A percentile compares a stretch with the other conserved stretches of the same genome.
Evolutionary conservation across 768 basidiomycete species (phyloP).

Genomic region (Kwoniella mangroviensis): DNA sequence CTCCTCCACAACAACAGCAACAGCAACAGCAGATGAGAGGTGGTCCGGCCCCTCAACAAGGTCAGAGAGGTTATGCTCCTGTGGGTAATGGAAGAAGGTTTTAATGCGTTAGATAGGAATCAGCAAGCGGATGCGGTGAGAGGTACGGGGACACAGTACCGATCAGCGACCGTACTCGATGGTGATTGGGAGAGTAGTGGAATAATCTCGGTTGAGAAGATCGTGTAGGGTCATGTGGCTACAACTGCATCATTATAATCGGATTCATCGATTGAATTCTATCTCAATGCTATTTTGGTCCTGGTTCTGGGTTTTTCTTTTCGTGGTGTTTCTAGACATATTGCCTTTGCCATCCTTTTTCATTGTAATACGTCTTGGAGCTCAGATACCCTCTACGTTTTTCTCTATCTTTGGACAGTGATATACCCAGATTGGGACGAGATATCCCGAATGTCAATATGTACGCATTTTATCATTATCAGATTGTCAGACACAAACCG

Average conservation of each 20-base stretch:
- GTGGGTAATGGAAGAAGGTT: constrained; percentile 19
- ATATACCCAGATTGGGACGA: constrained; percentile 18
- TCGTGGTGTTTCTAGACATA: too few species aligned
- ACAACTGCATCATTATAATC: too few species aligned
- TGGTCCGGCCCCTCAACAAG: constrained; percentile 10
- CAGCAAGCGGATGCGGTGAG: not conserved
- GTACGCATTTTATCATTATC: constrained; percentile 12
- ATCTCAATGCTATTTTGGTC: too few species aligned
- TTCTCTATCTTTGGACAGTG: not conserved
- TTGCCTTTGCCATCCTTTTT: not conserved
- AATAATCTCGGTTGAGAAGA: too few species aligned
- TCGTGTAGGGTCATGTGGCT: too few species aligned
- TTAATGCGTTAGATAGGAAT: constrained; percentile 1
- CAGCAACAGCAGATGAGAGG: constrained; percentile 12
- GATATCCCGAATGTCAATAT: constrained; percentile 10
- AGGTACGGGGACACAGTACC: not conserved
- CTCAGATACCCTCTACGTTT: not conserved
- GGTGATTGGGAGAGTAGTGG: too few species aligned
- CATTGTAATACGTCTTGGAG: not conserved
- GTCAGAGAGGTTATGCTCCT: constrained; percentile 21
- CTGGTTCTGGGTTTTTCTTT: too few species aligned
- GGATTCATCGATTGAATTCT: too few species aligned
- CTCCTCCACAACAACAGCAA: constrained; percentile 8
- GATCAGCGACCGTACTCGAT: too few species aligned
- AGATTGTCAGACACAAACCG: too few species aligned